Evolutionary conservation across 2,329 filamentous ascomycete genomes (phyloP), one percentile per base, ranked within the genome.

Genomic region (Ascocoryne sarcoides): DNA sequence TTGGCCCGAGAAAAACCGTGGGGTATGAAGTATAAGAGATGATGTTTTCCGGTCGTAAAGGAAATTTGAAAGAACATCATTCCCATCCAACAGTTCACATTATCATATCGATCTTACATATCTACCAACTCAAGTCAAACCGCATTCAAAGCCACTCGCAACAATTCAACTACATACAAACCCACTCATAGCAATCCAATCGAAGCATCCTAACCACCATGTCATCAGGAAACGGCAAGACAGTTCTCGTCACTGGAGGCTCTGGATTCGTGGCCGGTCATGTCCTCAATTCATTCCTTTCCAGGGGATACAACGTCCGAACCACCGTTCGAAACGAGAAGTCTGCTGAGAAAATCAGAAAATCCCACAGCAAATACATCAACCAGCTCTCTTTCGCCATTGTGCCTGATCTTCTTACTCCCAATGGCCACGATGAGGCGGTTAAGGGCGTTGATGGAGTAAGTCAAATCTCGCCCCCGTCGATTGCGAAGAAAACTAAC

Each of bases 341-440:
- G n/a, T 70, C 70, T 29, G 68, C 66, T 1, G 48, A 62, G 1
- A 59, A 59, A 2, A 61, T 73, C 28, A 47, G 66, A 28, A 50
- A 63, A 5, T 63, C 65, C 0, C 61, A 66, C 43, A 42, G 40
- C 17, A 50, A 58, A 19, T 57, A 69, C 15, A 45, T 55, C 1
- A 51, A 58, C 16, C 62, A 65, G 12, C 32, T 57, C 3, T 51
- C 49, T 2, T 54, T 53, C 31, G 48, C 43, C 3, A 73, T 89
- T 46, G 82, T 92, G 10, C 70, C 75, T 32, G 83, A 93, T 50
- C 76, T 92, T 45, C 76, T 79, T 0, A 59, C 75, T 47, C 70
- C 76, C n/a, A 73, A 73, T 15, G 83, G 81, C 15, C 90, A 90
- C 49, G 73, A 82, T 46, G 62, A 73, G 57, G 58, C 68, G 15